Conservation (phyloP, 768 basidiomycete genomes). For the Macrocybe gigantea region DNA sequence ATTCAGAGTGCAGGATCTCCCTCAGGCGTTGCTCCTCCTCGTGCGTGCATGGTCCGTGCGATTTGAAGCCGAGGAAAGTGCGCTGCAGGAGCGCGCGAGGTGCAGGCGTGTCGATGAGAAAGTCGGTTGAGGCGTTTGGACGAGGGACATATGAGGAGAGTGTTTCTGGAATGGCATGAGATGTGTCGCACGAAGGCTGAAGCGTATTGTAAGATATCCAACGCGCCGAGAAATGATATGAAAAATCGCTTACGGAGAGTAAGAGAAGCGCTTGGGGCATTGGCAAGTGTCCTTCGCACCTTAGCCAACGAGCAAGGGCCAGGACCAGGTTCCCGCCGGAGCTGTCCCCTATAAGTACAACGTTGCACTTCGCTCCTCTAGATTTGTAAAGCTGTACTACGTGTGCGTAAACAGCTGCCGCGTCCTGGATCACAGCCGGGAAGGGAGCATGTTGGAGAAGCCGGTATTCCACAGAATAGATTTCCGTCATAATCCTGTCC, state of each 20-base stretch:
- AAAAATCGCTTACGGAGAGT: slow-evolving; percentile 28
- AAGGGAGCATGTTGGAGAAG: slow-evolving; percentile 47
- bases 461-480: slow-evolving; percentile 46
- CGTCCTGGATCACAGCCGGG: slow-evolving; percentile 49
- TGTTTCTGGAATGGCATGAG: slow-evolving; percentile 42
- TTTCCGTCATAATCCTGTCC: slow-evolving; percentile 26
- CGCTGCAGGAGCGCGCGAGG: slow-evolving; percentile 46
- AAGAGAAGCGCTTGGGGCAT: slow-evolving; percentile 40
- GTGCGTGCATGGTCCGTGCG: slow-evolving; percentile 9
- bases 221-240: not conserved
- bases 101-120: slow-evolving; percentile 48
- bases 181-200: slow-evolving; percentile 24
- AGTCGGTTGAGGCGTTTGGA: slow-evolving; percentile 43
- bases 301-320: slow-evolving; percentile 46
- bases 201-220: not conserved
- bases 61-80: slow-evolving; percentile 41
- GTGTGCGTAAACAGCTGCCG: slow-evolving; percentile 45
- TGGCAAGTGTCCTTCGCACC: slow-evolving; percentile 41
- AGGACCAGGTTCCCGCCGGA: slow-evolving; percentile 50
- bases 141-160: slow-evolving; percentile 44
- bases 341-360: slow-evolving; percentile 49
- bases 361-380: slow-evolving; percentile 21
- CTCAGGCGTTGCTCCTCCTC: slow-evolving; percentile 26
- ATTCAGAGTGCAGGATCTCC: slow-evolving; percentile 34
- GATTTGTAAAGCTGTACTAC: slow-evolving; percentile 27